These are phyloP conservation scores for Lepidium campestre DNA, from an alignment of 441 rosid species.

Conservation along the genomic window DNA sequence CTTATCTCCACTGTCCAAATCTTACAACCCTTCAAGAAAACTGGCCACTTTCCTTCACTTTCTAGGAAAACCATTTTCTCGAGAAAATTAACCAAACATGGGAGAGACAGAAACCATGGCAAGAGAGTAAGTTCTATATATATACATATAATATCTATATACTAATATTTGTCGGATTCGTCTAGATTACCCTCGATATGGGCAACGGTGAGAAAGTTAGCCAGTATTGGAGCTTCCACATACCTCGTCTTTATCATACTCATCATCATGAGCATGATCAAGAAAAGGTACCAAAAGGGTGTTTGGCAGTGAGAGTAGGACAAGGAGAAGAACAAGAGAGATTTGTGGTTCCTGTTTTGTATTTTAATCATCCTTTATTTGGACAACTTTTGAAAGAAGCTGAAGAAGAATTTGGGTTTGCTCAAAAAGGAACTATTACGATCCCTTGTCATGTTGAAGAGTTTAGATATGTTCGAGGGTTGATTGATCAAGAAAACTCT, in stretches of 20 bases:
- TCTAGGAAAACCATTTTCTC: constrained; percentile 6
- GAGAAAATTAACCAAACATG: constrained; percentile 12
- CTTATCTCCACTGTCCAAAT: neutral
- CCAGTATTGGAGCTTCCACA: constrained; percentile 25
- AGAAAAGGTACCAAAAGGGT: constrained; percentile 68
- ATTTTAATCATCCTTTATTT: constrained; percentile 86
- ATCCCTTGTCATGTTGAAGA: constrained; percentile 87
- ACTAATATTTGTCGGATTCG: neutral
- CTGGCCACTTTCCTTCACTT: constrained; percentile 18
- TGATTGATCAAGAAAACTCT: constrained; percentile 61
- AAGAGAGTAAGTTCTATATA: constrained; percentile 1
- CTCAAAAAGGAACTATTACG: constrained; percentile 82
- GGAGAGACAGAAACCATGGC: constrained; percentile 32
- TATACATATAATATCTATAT: neutral
- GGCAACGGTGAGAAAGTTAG: constrained; percentile 15
- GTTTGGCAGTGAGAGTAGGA: constrained; percentile 82
- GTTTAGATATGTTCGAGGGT: constrained; percentile 61
- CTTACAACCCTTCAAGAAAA: constrained; percentile 15
- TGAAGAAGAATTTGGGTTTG: constrained; percentile 84
- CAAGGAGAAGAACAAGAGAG: constrained; percentile 66
- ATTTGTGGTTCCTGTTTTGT: constrained; percentile 78
- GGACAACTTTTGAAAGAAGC: constrained; percentile 71
- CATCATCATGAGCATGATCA: constrained; percentile 12
- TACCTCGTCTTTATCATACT: constrained; percentile 21
- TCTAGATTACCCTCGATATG: neutral